phyloP scores from a whole-genome alignment of 225 moss, liverwort and hornwort species.

The Pseudoscleropodium purum region DNA sequence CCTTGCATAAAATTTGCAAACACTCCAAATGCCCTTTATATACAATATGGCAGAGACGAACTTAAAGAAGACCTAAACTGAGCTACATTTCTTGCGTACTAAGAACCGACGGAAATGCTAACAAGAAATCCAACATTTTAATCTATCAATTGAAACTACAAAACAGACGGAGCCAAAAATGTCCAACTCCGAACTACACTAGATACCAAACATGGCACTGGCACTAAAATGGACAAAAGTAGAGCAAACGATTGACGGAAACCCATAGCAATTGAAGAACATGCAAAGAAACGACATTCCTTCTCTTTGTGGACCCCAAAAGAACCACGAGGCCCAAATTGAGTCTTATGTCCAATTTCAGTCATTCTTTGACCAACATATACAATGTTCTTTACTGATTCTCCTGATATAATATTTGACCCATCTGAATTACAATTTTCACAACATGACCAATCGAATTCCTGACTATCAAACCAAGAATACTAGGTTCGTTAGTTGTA shows the following conservation, averaged over 20 bases:
- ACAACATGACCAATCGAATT: neutral
- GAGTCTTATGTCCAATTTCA: neutral
- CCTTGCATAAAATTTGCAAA: neutral
- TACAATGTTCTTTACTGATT: neutral
- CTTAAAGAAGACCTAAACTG: neutral
- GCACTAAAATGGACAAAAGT: neutral
- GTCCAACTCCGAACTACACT: neutral
- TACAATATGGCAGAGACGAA: neutral
- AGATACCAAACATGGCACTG: neutral
- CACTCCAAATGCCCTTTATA: neutral
- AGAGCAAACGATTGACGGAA: neutral
- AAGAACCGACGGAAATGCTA: neutral
- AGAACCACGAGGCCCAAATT: neutral
- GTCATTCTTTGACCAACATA: neutral
- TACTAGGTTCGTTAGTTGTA: neutral
- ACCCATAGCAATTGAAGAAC: neutral
- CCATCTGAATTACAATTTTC: neutral
- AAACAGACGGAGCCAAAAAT: neutral
- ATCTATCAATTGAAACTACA: neutral
- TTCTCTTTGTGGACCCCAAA: neutral
- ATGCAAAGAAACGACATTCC: neutral
- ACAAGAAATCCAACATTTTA: neutral
- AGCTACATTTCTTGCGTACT: neutral
- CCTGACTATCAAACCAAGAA: neutral
- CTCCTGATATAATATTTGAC: neutral